Evolutionary conservation across 2,329 filamentous ascomycete species (phyloP), one percentile per base, ranked within the genome.

Genomic region (Cryphonectria naterciae): DNA sequence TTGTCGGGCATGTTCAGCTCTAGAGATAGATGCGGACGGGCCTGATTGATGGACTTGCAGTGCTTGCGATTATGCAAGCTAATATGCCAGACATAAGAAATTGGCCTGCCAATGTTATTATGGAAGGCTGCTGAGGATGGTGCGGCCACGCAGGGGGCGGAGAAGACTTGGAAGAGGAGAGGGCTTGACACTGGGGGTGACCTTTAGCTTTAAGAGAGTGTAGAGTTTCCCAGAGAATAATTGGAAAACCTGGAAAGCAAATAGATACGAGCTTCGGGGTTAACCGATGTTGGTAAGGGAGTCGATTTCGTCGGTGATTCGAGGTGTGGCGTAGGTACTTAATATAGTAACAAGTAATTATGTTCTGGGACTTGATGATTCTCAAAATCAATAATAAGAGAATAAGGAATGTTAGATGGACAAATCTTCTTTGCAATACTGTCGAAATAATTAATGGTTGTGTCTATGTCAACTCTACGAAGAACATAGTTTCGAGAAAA

Each of bases 1-100:
- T 76, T 78, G 67, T 76, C 79, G 19, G 82, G 76, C 28, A 83
- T 76, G 49, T 83, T 84, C 72, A 84, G 81, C 2, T 80, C 83
- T 63, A 84, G 74, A 86, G 85, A 62, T 85, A 81, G 62, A 84
- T 81, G 60, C 83, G 79, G 1, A 84, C 78, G 41, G 82, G 81
- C 19, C 83, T 83, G 17, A 80, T 81, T 37, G 10, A 10, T 37
- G 35, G n/a, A 22, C 74, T 56, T 68, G 71, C 73, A 25, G 77
- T 72, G 41, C 76, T 76, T 4, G 76, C 46, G 76, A 76, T 60
- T 63, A 78, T 77, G 67, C 76, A 74, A 13, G 73, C 72, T n/a
- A 32, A 32, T 32, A 62, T 56, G 4, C 76, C 75, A 37, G 75
- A 37, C 56, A 76, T 76, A 61, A 61, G 73, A 73, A 4, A 77